phyloP scores from a whole-genome alignment of 805 yeast genomes.

The Saccharomycopsis amapae region DNA sequence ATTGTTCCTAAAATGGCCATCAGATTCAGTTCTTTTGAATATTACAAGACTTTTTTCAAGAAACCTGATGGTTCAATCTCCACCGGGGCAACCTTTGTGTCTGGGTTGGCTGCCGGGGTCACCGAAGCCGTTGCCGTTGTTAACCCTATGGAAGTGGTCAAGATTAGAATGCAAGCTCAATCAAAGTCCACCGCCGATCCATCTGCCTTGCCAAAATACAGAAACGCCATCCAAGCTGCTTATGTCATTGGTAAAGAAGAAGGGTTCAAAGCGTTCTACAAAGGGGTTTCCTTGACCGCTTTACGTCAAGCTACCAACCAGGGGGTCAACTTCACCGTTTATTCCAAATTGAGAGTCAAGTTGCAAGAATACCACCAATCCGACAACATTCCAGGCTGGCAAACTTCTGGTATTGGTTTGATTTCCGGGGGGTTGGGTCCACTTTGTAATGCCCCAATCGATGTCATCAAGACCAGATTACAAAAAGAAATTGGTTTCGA shows the following conservation, averaged over 20 bases:
- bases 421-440: slow-evolving; percentile 97
- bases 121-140: slow-evolving; percentile 94
- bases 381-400: slow-evolving; percentile 78
- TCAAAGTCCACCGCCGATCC: slow-evolving; percentile 86
- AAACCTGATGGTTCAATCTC: slow-evolving; percentile 58
- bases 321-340: slow-evolving; percentile 96
- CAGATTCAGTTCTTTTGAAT: slow-evolving; percentile 90
- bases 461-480: slow-evolving; percentile 93
- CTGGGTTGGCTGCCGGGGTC: slow-evolving; percentile 97
- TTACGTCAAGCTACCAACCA: slow-evolving; percentile 98
- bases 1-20: slow-evolving; percentile 98
- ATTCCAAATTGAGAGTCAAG: slow-evolving; percentile 71
- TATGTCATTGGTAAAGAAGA: slow-evolving; percentile 81
- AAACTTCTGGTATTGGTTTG: slow-evolving; percentile 86
- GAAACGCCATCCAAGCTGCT: slow-evolving; percentile 88
- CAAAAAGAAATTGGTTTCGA: slow-evolving; percentile 74
- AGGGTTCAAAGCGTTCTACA: slow-evolving; percentile 80
- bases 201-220: slow-evolving; percentile 56
- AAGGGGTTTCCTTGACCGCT: slow-evolving; percentile 94
- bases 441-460: slow-evolving; percentile 93
- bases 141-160: slow-evolving; percentile 96
- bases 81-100: slow-evolving; percentile 71
- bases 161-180: slow-evolving; percentile 94
- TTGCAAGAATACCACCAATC: slow-evolving; percentile 54
- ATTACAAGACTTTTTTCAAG: slow-evolving; percentile 63